Evolutionary conservation across 257 asterid species (phyloP).

Genomic region (Solanum tarapatanum): DNA sequence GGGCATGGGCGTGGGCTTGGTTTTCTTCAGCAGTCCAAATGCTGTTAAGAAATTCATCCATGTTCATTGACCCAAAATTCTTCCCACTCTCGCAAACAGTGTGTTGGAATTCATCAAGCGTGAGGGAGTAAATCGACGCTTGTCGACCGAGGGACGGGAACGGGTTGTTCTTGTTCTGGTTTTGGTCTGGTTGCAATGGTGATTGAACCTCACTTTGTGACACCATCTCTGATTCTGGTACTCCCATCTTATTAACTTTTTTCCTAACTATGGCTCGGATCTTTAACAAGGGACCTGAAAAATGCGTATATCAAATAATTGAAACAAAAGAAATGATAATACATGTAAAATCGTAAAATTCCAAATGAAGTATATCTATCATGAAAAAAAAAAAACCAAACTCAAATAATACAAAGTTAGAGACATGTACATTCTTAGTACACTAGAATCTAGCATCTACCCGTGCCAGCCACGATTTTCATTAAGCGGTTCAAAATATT

Average conservation of each 20-base stretch:
- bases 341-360: background rate
- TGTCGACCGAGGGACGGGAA: slow-evolving; percentile 37
- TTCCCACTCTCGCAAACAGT: slow-evolving; percentile 54
- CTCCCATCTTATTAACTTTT: slow-evolving; percentile 16
- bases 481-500: no score
- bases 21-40: slow-evolving; percentile 87
- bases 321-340: background rate
- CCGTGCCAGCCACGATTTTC: background rate
- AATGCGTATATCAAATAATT: background rate
- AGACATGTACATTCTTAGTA: background rate
- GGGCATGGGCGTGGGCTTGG: slow-evolving; percentile 35
- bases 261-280: background rate
- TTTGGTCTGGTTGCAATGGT: slow-evolving; percentile 12
- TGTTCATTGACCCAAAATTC: slow-evolving; percentile 81
- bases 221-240: slow-evolving; percentile 25
- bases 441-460: background rate
- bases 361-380: background rate
- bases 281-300: background rate
- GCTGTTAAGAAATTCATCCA: slow-evolving; percentile 90
- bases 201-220: slow-evolving; percentile 42
- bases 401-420: background rate
- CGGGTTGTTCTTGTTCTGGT: slow-evolving; percentile 10
- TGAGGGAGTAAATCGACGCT: slow-evolving; percentile 67
- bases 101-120: slow-evolving; percentile 73
- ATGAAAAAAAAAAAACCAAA: background rate